phyloP scores from a whole-genome alignment of 2,329 filamentous ascomycete species.

The Chalara sp. region DNA sequence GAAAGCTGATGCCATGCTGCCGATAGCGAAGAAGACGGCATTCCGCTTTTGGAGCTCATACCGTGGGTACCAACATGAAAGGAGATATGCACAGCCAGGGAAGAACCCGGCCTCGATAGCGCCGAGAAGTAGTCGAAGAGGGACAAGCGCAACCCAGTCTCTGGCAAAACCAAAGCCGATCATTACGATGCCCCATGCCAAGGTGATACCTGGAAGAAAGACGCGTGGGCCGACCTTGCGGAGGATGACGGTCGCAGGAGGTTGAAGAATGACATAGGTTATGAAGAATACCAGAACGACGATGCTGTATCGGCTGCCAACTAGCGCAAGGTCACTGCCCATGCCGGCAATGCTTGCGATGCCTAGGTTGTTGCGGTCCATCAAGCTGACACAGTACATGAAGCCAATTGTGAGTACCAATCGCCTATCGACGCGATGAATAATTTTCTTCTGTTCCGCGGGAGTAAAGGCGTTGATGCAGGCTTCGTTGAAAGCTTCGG shows the following conservation, averaged over 20 bases:
- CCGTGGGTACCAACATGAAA: slow-evolving; percentile 35
- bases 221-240: slow-evolving; percentile 57
- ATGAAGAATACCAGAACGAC: slow-evolving; percentile 59
- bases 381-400: slow-evolving; percentile 68
- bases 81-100: slow-evolving; percentile 34
- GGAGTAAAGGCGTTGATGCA: not conserved
- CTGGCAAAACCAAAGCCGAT: slow-evolving; percentile 31
- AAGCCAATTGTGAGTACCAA: slow-evolving; percentile 53
- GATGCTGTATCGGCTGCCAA: slow-evolving; percentile 34
- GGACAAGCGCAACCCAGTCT: slow-evolving; percentile 20
- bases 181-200: slow-evolving; percentile 35
- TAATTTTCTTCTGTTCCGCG: slow-evolving; percentile 57
- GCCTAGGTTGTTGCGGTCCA: slow-evolving; percentile 71
- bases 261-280: slow-evolving; percentile 64
- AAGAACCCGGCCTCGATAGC: slow-evolving; percentile 26
- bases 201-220: slow-evolving; percentile 42
- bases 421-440: slow-evolving; percentile 62
- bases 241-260: slow-evolving; percentile 60
- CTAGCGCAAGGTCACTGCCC: not conserved
- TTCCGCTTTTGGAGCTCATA: slow-evolving; percentile 66
- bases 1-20: slow-evolving; percentile 59
- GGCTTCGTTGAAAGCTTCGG: not conserved
- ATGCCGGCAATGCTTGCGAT: slow-evolving; percentile 61
- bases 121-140: slow-evolving; percentile 22
- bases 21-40: slow-evolving; percentile 62